Base-by-base conservation (phyloP, 2,329 filamentous ascomycete species). In the Tolypocladium tropicale region DNA sequence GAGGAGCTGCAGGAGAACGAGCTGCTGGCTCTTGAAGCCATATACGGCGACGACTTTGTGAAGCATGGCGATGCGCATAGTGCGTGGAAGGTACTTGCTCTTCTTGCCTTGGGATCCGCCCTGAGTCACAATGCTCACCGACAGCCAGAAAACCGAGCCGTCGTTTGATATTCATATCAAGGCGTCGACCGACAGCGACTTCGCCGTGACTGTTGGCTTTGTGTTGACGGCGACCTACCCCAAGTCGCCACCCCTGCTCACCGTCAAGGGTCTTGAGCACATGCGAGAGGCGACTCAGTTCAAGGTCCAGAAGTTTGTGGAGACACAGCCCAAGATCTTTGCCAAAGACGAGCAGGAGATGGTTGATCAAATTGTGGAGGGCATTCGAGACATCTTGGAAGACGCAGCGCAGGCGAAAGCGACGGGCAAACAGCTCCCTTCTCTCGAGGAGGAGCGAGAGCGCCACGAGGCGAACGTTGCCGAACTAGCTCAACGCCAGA, bases 221-320 rank as follows among this genome's bases (percentile, higher is more conserved):
- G 86, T 89, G 56, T 76, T 97, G 61, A 94, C 90, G 10, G 88
- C 91, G 7, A 95, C 92, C 0, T 97, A 97, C 68, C 94, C 93
- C 4, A 95, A 90, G 67, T 88, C 90, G 1, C 75, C 84, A 2
- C 92, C 92, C 1, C 74, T 90, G 12, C 73, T 96, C 16, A 83
- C 80, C 5, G 67, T 95, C 49, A 86, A 88, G 60, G 78, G 84
- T 55, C 74, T 84, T 46, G 76, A 78, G 30, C 78, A 81, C 49
- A 75, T 96, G 55, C 84, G 84, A 48, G 86, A 88, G 63, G 84
- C 82, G 54, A 89, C 88, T 1, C 78, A 82, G 57, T 86, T 84
- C 67, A 88, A 86, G 64, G 79, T 95, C 18, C 80, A 84, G 59
- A 83, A 80, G 55, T 81, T 80, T 54, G 72, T 86, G 55, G 80